These are phyloP conservation scores for Zygosaccharomyces sapae DNA, from an alignment of 1,139 yeast species.

Conservation along the genomic window DNA sequence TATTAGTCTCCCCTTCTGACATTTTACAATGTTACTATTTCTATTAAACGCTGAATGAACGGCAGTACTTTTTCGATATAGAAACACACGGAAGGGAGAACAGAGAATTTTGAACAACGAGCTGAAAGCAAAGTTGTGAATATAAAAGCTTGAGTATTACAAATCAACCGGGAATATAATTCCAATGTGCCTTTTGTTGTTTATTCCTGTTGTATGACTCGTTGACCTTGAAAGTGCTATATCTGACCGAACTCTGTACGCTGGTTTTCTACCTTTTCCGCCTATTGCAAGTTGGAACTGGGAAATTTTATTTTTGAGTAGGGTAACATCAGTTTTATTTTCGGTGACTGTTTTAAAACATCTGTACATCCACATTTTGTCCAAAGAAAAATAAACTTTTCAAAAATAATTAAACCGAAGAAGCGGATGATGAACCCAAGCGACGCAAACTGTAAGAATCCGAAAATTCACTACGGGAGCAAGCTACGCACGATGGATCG, in stretches of 20 bases:
- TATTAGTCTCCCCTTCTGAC: not conserved
- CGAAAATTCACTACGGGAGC: constrained; percentile 6
- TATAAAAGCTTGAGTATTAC: too few relatives aligned
- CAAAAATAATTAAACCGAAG: not conserved
- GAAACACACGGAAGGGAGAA: too few relatives aligned
- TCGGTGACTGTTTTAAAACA: not conserved
- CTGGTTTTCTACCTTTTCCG: not conserved
- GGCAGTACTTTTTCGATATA: too few relatives aligned
- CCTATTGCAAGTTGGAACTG: not conserved
- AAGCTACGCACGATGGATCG: constrained; percentile 4
- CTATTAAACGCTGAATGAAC: too few relatives aligned
- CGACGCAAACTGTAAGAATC: constrained; percentile 3
- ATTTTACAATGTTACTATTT: not conserved
- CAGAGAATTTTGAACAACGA: too few relatives aligned
- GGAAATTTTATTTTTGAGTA: not conserved
- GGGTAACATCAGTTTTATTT: not conserved
- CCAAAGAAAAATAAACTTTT: not conserved
- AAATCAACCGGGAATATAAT: too few relatives aligned
- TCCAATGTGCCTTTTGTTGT: too few relatives aligned
- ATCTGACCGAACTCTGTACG: too few relatives aligned
- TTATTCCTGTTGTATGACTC: too few relatives aligned
- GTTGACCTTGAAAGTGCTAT: too few relatives aligned
- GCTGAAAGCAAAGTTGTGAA: too few relatives aligned
- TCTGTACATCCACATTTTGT: constrained; percentile 2
- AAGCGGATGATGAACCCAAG: constrained; percentile 2